Evolutionary conservation across 2,329 filamentous ascomycete species (phyloP), one percentile per base, ranked within the genome.

Genomic region (Penicillium brevicompactum): DNA sequence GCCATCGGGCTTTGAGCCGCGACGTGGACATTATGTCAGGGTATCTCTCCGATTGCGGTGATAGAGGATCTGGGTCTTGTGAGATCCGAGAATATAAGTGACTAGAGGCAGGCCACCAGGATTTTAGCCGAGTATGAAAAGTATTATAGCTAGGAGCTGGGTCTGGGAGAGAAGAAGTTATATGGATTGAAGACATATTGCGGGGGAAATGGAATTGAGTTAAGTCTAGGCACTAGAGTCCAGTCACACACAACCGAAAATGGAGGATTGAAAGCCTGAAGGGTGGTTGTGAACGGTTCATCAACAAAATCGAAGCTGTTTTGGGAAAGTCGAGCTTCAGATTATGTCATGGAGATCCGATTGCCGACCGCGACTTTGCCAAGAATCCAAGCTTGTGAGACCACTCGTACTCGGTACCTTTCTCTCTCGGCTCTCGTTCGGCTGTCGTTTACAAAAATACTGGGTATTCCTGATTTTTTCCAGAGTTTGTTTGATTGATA

Each of bases 1-100:
- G 71, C 32, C 80, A 60, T 50, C 69, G 75, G 22, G 78, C 79
- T 21, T 65, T 66, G 27, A 57, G 48, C 24, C 24, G 24, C 24
- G 24, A 27, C 10, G 52, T 43, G 24, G 50, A 32, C 40, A 49
- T 48, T 18, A 46, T 64, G 2, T 32, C 34, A 2, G 21, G 32
- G 11, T 38, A 46, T 42, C 46, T 3, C n/a, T 51, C 37, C 43
- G 44, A 51, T 52, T 46, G 34, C 34, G 53, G 21, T 27, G 44
- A 31, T 14, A 51, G 41, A 16, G 45, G 48, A 27, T 60, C 52
- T 24, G 51, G 34, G 24, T 46, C 30, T 41, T 67, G 63, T 3
- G 61, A 51, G 4, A 67, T n/a, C 32, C 56, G 55, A 9, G 54
- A 53, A 37, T 65, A 66, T 1, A 59, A 59, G 21, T 14, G 14